A percentile compares a stretch with the other conserved stretches of the same genome.
These are phyloP conservation scores for Aspergillus bombycis DNA, from an alignment of 2,329 filamentous ascomycete genomes.

Conservation along the genomic window DNA sequence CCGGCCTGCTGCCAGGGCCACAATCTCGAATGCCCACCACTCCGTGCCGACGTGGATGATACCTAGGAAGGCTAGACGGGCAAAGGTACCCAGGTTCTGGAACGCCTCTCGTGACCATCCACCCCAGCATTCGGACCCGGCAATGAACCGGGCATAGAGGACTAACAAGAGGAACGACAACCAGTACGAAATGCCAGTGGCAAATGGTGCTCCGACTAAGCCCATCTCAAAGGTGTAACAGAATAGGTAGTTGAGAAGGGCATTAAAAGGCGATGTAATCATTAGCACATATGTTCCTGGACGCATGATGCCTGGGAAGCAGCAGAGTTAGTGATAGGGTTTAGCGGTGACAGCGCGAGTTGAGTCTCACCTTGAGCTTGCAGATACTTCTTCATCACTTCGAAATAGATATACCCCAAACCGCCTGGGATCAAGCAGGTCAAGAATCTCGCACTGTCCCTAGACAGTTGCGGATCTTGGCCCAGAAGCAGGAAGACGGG, in stretches of 20 bases:
- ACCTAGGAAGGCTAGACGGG: slow-evolving; percentile 73
- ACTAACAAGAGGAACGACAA: slow-evolving; percentile 76
- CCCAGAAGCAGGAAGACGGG: slow-evolving; percentile 74
- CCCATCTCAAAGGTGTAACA: slow-evolving; percentile 72
- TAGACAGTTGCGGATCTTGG: slow-evolving; percentile 76
- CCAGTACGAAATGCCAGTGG: slow-evolving; percentile 86
- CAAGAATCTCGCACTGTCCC: slow-evolving; percentile 73
- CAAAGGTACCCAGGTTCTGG: slow-evolving; percentile 71
- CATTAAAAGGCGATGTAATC: slow-evolving; percentile 64
- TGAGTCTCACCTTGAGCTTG: slow-evolving; percentile 56
- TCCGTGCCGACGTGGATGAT: slow-evolving; percentile 85
- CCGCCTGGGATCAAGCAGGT: slow-evolving; percentile 77
- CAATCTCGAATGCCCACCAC: slow-evolving; percentile 95
- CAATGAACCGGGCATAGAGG: slow-evolving; percentile 70
- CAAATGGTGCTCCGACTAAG: slow-evolving; percentile 77
- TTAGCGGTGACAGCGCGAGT: not conserved
- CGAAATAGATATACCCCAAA: slow-evolving; percentile 85
- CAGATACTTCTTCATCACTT: slow-evolving; percentile 69
- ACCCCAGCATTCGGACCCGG: slow-evolving; percentile 77
- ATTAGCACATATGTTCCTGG: slow-evolving; percentile 66
- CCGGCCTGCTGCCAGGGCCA: slow-evolving; percentile 77
- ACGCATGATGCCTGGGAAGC: slow-evolving; percentile 59
- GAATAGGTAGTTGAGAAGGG: slow-evolving; percentile 66
- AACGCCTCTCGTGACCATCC: slow-evolving; percentile 68
- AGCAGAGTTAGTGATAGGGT: not conserved